Conservation (phyloP, 164 flowering plant genomes). For the Vitis rotundifolia region DNA sequence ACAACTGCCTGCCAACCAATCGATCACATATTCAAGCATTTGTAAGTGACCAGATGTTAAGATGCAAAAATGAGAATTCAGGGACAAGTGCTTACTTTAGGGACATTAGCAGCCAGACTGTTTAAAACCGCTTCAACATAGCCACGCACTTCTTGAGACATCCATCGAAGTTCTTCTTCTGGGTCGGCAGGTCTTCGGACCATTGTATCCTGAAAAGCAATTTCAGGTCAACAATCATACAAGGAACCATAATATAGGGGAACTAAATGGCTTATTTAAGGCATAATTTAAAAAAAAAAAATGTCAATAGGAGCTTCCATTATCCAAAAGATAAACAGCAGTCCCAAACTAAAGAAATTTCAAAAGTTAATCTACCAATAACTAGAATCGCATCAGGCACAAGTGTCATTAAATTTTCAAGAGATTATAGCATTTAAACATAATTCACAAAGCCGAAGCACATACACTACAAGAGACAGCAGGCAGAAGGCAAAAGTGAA, state of each 20-base stretch:
- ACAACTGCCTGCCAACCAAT: slow-evolving; percentile 84
- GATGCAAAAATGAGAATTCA: not conserved
- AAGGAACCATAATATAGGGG: no score
- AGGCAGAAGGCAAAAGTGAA: no score
- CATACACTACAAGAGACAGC: no score
- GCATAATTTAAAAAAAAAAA: not conserved
- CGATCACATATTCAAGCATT: not conserved
- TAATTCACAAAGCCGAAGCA: no score
- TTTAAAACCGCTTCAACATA: slow-evolving; percentile 99
- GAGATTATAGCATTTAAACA: no score
- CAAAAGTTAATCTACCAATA: no score
- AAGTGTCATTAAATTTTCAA: no score
- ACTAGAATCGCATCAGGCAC: no score
- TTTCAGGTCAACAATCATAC: not conserved
- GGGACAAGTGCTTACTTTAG: slow-evolving; percentile 53
- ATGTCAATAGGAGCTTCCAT: not conserved
- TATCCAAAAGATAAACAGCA: no score
- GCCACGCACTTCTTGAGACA: slow-evolving; percentile 99
- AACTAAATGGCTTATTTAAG: no score
- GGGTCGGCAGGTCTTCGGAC: slow-evolving; percentile 96
- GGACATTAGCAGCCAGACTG: slow-evolving; percentile 98
- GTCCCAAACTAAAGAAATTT: no score
- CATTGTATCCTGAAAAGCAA: slow-evolving; percentile 77
- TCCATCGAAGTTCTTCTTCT: slow-evolving; percentile 99
- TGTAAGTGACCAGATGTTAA: not conserved